Conservation (phyloP, 495 filamentous ascomycete species). For the Penicillium crystallinum region DNA sequence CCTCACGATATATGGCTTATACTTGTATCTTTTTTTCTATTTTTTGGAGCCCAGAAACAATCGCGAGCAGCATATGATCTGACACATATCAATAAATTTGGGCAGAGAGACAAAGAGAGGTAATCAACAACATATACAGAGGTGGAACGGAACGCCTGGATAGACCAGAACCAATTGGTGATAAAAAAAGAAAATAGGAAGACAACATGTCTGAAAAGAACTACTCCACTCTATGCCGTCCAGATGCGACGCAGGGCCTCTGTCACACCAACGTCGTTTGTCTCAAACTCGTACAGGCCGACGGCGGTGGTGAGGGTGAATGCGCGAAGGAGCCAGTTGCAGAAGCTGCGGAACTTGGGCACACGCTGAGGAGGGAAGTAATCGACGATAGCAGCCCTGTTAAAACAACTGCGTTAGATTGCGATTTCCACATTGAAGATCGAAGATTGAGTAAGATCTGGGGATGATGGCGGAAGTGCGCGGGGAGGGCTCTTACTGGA, state of each 20-base stretch:
- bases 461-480: not conserved
- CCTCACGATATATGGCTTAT: slow-evolving; percentile 6
- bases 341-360: slow-evolving; percentile 56
- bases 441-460: not conserved
- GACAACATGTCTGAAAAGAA: slow-evolving; percentile 21
- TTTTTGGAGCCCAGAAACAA: slow-evolving; percentile 1
- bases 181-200: slow-evolving; percentile 26
- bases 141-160: slow-evolving; percentile 38
- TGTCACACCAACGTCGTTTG: slow-evolving; percentile 94
- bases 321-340: slow-evolving; percentile 73
- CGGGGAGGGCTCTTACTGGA: slow-evolving; percentile 58
- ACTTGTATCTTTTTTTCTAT: slow-evolving; percentile 13
- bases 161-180: slow-evolving; percentile 16
- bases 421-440: not conserved
- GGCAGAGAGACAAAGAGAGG: slow-evolving; percentile 23
- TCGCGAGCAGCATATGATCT: slow-evolving; percentile 11
- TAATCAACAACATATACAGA: slow-evolving; percentile 36
- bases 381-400: slow-evolving; percentile 73
- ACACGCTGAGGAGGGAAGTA: slow-evolving; percentile 74
- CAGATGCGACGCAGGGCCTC: slow-evolving; percentile 83
- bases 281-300: slow-evolving; percentile 97
- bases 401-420: slow-evolving; percentile 9
- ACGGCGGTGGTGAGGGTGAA: slow-evolving; percentile 76
- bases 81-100: slow-evolving; percentile 18
- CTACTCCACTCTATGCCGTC: slow-evolving; percentile 52